Evolutionary conservation across 495 filamentous ascomycete genomes (phyloP).

Genomic region (Viridothelium virens): DNA sequence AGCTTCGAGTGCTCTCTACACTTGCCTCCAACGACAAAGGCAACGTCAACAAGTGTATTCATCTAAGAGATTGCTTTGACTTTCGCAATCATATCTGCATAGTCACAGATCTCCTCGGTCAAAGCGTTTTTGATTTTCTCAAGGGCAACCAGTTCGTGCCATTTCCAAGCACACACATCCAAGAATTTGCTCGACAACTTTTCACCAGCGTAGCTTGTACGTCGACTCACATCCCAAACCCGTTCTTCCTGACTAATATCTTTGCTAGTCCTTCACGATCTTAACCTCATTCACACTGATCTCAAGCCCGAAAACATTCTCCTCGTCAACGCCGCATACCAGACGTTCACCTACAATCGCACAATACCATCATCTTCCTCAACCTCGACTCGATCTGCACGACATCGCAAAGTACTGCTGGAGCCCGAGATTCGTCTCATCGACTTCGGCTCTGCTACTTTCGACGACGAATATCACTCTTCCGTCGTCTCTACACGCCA

Average conservation of each 20-base stretch:
- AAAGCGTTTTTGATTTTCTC: slow-evolving; percentile 97
- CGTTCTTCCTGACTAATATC: slow-evolving; percentile 29
- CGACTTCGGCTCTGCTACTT: slow-evolving; percentile 96
- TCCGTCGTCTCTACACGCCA: slow-evolving; percentile 94
- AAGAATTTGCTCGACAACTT: slow-evolving; percentile 88
- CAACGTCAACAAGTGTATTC: slow-evolving; percentile 95
- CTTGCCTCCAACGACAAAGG: slow-evolving; percentile 79
- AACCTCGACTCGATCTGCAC: slow-evolving; percentile 65
- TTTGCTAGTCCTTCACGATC: slow-evolving; percentile 76
- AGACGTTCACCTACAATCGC: slow-evolving; percentile 95
- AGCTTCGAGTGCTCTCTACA: slow-evolving; percentile 85
- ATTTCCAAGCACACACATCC: slow-evolving; percentile 98
- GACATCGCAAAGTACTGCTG: slow-evolving; percentile 77
- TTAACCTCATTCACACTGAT: slow-evolving; percentile 97
- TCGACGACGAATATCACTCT: slow-evolving; percentile 97
- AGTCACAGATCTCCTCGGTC: slow-evolving; percentile 90
- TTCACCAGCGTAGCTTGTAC: slow-evolving; percentile 98
- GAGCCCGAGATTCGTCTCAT: slow-evolving; percentile 96
- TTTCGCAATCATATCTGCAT: slow-evolving; percentile 98
- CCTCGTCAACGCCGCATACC: slow-evolving; percentile 78
- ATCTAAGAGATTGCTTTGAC: slow-evolving; percentile 94
- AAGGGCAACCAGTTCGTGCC: slow-evolving; percentile 92
- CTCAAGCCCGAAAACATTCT: slow-evolving; percentile 98
- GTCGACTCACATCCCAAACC: slow-evolving; percentile 33
- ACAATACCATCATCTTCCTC: slow-evolving; percentile 86